Conservation (phyloP, 2,329 filamentous ascomycete genomes). For the Exophiala spinifera region DNA sequence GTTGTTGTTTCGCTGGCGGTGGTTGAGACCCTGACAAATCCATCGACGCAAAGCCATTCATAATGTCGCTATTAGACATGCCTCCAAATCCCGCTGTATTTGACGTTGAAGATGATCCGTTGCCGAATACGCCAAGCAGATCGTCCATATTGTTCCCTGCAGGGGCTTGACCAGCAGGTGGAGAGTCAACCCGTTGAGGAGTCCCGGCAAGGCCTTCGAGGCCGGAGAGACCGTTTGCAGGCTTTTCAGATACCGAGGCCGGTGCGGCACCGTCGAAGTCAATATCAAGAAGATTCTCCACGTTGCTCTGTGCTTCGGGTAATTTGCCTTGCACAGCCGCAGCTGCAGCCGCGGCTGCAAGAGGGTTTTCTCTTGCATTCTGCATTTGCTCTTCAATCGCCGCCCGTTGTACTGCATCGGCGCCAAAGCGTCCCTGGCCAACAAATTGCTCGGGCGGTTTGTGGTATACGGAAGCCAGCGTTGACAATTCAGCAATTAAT, state of each 20-base stretch:
- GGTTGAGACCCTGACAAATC: slow-evolving; percentile 66
- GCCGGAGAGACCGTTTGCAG: slow-evolving; percentile 63
- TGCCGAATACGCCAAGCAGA: slow-evolving; percentile 68
- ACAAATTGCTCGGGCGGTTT: slow-evolving; percentile 98
- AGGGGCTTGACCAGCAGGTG: slow-evolving; percentile 37
- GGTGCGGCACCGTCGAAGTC: slow-evolving; percentile 92
- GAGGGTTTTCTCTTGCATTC: slow-evolving; percentile 88
- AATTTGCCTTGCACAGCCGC: slow-evolving; percentile 59
- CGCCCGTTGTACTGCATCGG: slow-evolving; percentile 88
- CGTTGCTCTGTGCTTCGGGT: slow-evolving; percentile 62
- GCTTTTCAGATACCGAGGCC: slow-evolving; percentile 72
- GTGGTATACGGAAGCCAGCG: slow-evolving; percentile 95
- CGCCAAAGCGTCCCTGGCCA: slow-evolving; percentile 88
- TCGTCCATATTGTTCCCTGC: slow-evolving; percentile 67
- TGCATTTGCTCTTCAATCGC: slow-evolving; percentile 95
- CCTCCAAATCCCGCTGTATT: slow-evolving; percentile 35
- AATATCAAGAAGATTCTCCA: slow-evolving; percentile 93
- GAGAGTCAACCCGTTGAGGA: slow-evolving; percentile 49
- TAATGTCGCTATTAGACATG: slow-evolving; percentile 53
- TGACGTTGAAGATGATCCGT: slow-evolving; percentile 37
- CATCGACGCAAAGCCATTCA: slow-evolving; percentile 80
- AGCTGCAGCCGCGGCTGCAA: slow-evolving; percentile 77
- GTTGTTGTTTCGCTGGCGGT: slow-evolving; percentile 39
- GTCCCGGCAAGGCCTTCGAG: slow-evolving; percentile 55
- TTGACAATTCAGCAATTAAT: slow-evolving; percentile 87